Percentiles rank a stretch among this genome's conserved stretches.
Evolutionary conservation across 768 basidiomycete genomes (phyloP).

Genomic region (Hortiboletus flavorubellus): DNA sequence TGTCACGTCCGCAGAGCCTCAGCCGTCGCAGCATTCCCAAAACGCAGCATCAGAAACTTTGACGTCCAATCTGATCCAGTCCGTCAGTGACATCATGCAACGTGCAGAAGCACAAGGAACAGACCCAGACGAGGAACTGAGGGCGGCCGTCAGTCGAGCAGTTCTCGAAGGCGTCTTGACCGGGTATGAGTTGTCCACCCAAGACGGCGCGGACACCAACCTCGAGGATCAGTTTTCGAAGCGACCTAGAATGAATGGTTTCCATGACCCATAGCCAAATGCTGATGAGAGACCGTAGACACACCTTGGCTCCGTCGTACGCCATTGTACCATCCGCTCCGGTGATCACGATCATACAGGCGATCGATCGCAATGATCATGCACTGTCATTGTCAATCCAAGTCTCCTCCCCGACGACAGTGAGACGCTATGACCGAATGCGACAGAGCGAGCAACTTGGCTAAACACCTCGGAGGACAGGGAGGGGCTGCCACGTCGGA

Average conservation of each 20-base stretch:
- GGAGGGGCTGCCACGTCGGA: slow-evolving; percentile 11
- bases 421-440: neutral
- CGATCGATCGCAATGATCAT: slow-evolving; percentile 33
- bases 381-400: slow-evolving; percentile 22
- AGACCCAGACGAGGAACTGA: slow-evolving; percentile 66
- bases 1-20: slow-evolving; percentile 11
- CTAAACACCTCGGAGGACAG: slow-evolving; percentile 12
- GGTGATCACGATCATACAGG: slow-evolving; percentile 33
- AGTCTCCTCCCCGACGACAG: slow-evolving; percentile 1
- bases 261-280: slow-evolving; percentile 2
- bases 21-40: slow-evolving; percentile 64
- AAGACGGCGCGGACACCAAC: slow-evolving; percentile 6
- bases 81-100: slow-evolving; percentile 66
- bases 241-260: slow-evolving; percentile 26
- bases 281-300: neutral
- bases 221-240: slow-evolving; percentile 16
- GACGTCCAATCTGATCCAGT: slow-evolving; percentile 61
- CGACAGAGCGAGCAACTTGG: neutral
- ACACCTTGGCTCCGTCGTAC: neutral
- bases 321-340: slow-evolving; percentile 21
- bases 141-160: slow-evolving; percentile 54
- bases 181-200: slow-evolving; percentile 52
- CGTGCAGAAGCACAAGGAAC: slow-evolving; percentile 52
- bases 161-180: slow-evolving; percentile 65
- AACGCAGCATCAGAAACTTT: slow-evolving; percentile 67